Conservation (phyloP, 2,329 filamentous ascomycete species). For the Penicillium sp. region DNA sequence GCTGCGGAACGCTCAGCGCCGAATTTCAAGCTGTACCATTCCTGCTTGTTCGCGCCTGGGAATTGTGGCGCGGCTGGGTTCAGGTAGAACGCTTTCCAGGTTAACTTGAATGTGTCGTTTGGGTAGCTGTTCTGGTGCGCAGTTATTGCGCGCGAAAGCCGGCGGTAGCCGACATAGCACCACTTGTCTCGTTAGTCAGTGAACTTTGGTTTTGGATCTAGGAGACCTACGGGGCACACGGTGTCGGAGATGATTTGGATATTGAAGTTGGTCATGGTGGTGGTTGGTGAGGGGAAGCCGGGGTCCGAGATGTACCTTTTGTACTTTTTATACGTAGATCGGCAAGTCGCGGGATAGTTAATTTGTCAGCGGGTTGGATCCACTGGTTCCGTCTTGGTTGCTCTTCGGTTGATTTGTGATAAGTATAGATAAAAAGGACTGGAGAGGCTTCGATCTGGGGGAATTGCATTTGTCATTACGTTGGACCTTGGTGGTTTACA, state of each 20-base stretch:
- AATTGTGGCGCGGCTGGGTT: slow-evolving; percentile 61
- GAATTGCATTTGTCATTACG: too few species aligned
- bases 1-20: slow-evolving; percentile 59
- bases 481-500: too few species aligned
- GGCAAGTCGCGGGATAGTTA: slow-evolving; percentile 1
- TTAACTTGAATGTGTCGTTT: slow-evolving; percentile 68
- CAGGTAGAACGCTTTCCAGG: slow-evolving; percentile 79
- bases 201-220: background rate
- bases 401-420: background rate
- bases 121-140: slow-evolving; percentile 64
- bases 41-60: slow-evolving; percentile 52
- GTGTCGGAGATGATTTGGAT: slow-evolving; percentile 80
- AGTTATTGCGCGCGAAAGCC: slow-evolving; percentile 69
- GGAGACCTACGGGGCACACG: slow-evolving; percentile 61
- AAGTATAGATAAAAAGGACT: background rate
- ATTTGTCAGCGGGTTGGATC: slow-evolving; percentile 15
- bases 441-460: too few species aligned
- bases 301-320: background rate
- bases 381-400: background rate
- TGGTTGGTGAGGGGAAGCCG: background rate
- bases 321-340: slow-evolving; percentile 2
- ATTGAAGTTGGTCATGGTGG: slow-evolving; percentile 67
- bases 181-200: slow-evolving; percentile 29
- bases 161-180: slow-evolving; percentile 78
- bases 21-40: slow-evolving; percentile 63